A percentile compares a stretch with the other conserved stretches of the same genome.
Evolutionary conservation across 345 rosid genomes (phyloP).

Genomic region (Eucalyptus curtisii): DNA sequence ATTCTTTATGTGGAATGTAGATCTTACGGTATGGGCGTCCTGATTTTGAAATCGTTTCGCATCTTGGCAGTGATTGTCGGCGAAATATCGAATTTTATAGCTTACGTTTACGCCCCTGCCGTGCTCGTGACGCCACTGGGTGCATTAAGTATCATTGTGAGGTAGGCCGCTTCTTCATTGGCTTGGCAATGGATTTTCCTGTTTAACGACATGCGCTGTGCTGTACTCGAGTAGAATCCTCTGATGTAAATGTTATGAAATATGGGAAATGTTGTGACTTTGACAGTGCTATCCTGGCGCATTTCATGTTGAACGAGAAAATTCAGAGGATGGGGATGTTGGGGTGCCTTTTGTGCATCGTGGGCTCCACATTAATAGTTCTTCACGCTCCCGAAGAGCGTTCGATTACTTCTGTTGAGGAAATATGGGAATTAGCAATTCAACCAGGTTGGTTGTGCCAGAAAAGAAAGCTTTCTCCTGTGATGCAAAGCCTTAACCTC

Average conservation of each 20-base stretch:
- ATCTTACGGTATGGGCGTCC: neutral
- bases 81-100: slow-evolving; percentile 61
- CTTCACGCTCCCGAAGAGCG: slow-evolving; percentile 62
- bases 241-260: neutral
- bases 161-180: slow-evolving; percentile 12
- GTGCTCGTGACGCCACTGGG: slow-evolving; percentile 74
- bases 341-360: slow-evolving; percentile 69
- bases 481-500: neutral
- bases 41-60: neutral
- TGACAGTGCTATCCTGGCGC: slow-evolving; percentile 66
- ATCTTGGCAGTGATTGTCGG: slow-evolving; percentile 55
- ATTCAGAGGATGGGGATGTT: slow-evolving; percentile 60
- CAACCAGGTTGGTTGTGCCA: slow-evolving; percentile 42
- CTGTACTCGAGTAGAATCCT: neutral
- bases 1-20: neutral
- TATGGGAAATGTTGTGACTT: neutral
- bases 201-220: neutral
- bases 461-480: neutral
- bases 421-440: slow-evolving; percentile 64
- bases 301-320: slow-evolving; percentile 58
- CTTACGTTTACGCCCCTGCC: slow-evolving; percentile 71
- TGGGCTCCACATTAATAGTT: slow-evolving; percentile 62
- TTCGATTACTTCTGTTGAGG: slow-evolving; percentile 34
- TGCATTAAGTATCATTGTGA: slow-evolving; percentile 68
- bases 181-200: neutral